phyloP scores from a whole-genome alignment of 1,284 basidiomycete genomes.

The Boletus semigastroideus region DNA sequence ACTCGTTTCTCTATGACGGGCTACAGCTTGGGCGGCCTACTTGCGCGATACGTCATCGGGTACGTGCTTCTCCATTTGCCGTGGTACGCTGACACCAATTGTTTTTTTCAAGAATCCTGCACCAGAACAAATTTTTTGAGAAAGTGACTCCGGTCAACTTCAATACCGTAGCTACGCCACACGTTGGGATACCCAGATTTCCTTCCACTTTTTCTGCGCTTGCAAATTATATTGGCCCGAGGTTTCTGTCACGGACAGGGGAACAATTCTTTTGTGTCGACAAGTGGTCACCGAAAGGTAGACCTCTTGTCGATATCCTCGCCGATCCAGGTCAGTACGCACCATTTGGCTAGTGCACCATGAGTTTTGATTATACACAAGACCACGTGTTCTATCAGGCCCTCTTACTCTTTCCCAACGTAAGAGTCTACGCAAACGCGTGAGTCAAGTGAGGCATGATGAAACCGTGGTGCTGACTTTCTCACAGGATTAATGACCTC shows the following conservation, averaged over 20 bases:
- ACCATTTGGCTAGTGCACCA: not conserved
- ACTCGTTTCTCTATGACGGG: constrained; percentile 71
- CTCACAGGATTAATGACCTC: constrained; percentile 59
- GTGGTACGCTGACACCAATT: constrained; percentile 1
- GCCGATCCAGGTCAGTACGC: constrained; percentile 69
- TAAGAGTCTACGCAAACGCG: constrained; percentile 87
- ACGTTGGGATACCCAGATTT: constrained; percentile 66
- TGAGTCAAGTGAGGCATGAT: constrained; percentile 33
- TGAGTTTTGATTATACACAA: constrained; percentile 28
- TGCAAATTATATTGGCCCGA: constrained; percentile 64
- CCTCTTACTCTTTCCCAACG: constrained; percentile 64
- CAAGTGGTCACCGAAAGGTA: constrained; percentile 66
- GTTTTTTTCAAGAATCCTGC: constrained; percentile 49
- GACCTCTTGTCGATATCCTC: constrained; percentile 81
- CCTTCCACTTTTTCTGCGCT: constrained; percentile 61
- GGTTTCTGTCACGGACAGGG: constrained; percentile 80
- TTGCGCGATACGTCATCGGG: constrained; percentile 79
- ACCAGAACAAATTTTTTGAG: constrained; percentile 69
- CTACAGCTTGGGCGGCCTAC: constrained; percentile 80
- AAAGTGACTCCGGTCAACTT: constrained; percentile 73
- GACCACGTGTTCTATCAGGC: constrained; percentile 79
- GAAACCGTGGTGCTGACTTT: constrained; percentile 12
- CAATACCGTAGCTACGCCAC: constrained; percentile 81
- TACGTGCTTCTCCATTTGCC: constrained; percentile 27
- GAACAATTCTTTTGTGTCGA: constrained; percentile 79